phyloP scores from a whole-genome alignment of 768 basidiomycete species.

The Clavaria fumosa region DNA sequence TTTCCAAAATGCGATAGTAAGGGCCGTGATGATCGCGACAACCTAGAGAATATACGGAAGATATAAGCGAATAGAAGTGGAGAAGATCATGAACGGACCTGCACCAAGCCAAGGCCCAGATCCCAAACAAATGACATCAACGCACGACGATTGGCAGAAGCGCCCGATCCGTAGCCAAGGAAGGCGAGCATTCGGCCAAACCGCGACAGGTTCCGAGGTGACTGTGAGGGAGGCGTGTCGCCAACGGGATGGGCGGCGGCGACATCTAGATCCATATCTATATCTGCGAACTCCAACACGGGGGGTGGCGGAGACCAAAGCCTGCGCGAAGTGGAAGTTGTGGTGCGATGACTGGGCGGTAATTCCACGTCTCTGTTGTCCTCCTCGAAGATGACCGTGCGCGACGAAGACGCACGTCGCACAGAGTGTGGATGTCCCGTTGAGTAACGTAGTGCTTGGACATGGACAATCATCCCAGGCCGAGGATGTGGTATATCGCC shows the following conservation, averaged over 20 bases:
- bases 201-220: slow-evolving; percentile 10
- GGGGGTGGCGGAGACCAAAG: not conserved
- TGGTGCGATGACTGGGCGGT: not conserved
- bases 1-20: slow-evolving; percentile 26
- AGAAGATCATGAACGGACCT: slow-evolving; percentile 23
- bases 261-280: not conserved
- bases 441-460: too few relatives aligned
- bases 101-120: slow-evolving; percentile 28
- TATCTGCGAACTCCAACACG: not conserved
- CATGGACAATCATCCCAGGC: too few relatives aligned
- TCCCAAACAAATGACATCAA: slow-evolving; percentile 33
- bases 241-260: slow-evolving; percentile 8
- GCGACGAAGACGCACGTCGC: not conserved
- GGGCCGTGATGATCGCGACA: slow-evolving; percentile 31
- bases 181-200: slow-evolving; percentile 19
- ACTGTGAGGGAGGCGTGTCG: slow-evolving; percentile 11
- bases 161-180: slow-evolving; percentile 37
- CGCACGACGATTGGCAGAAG: slow-evolving; percentile 30
- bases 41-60: slow-evolving; percentile 25
- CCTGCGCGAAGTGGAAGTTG: not conserved
- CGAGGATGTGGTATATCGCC: too few relatives aligned
- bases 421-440: slow-evolving; percentile 10
- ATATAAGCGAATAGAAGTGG: slow-evolving; percentile 5
- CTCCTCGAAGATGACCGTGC: not conserved
- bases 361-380: not conserved